phyloP scores from a whole-genome alignment of 148 eudicot species.

The Amaranthus palmeri region DNA sequence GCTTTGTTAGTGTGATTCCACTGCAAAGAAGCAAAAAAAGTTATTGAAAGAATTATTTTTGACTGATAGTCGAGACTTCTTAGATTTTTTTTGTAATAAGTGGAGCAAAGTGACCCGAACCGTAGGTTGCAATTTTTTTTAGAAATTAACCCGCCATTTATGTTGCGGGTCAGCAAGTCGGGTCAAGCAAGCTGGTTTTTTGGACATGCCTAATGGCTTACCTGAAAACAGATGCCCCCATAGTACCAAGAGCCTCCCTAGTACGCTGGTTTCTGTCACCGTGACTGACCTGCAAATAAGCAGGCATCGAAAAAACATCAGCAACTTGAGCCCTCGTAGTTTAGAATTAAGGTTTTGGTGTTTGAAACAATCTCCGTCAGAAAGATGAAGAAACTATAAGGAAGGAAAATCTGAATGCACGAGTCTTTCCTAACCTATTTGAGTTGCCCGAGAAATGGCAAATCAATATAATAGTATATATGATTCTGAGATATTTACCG shows the following conservation, averaged over 20 bases:
- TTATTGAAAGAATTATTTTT: background rate
- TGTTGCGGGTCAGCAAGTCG: too few relatives aligned
- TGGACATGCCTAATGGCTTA: slow-evolving; percentile 1
- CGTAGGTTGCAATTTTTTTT: too few relatives aligned
- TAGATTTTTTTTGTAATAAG: too few relatives aligned
- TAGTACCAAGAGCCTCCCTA: slow-evolving; percentile 51
- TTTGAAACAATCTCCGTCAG: background rate
- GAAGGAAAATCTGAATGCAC: background rate
- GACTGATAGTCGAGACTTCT: background rate
- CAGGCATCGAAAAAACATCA: slow-evolving; percentile 8
- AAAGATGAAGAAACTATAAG: background rate
- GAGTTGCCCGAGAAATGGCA: background rate
- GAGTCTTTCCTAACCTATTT: background rate
- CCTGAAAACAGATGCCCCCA: slow-evolving; percentile 84
- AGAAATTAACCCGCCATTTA: too few relatives aligned
- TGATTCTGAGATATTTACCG: slow-evolving; percentile 43
- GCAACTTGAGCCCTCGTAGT: background rate
- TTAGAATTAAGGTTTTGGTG: too few relatives aligned
- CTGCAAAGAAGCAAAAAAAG: slow-evolving; percentile 31
- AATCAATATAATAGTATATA: background rate
- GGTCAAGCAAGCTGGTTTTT: too few relatives aligned
- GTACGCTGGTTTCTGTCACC: slow-evolving; percentile 51
- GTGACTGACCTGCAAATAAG: slow-evolving; percentile 34
- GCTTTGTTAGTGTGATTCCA: slow-evolving; percentile 65
- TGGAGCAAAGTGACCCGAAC: too few relatives aligned